phyloP scores from a whole-genome alignment of 768 basidiomycete genomes.

The Lactarius sanguifluus region DNA sequence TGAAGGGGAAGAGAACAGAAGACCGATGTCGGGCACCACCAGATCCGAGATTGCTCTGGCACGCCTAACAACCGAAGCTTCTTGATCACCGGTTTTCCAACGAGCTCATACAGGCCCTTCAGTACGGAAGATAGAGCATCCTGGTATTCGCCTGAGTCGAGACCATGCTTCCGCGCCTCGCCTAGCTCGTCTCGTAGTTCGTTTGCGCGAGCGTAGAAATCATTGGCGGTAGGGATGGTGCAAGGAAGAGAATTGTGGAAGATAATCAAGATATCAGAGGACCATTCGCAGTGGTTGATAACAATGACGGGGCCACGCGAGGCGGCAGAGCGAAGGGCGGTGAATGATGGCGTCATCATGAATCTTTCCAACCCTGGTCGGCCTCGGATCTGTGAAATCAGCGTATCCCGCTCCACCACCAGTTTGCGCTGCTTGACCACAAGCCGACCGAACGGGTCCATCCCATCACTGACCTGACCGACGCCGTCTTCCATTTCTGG shows the following conservation, averaged over 20 bases:
- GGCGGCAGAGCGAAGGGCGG: background rate
- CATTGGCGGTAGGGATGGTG: background rate
- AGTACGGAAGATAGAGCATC: too few species aligned
- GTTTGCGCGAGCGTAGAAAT: slow-evolving; percentile 3
- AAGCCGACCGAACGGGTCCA: background rate
- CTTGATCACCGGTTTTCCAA: too few species aligned
- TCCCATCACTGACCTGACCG: background rate
- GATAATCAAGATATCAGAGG: slow-evolving; percentile 8
- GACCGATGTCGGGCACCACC: too few species aligned
- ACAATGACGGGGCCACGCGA: slow-evolving; percentile 10
- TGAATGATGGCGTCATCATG: background rate
- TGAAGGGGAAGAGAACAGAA: too few species aligned
- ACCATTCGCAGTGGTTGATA: slow-evolving; percentile 6
- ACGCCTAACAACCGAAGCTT: too few species aligned
- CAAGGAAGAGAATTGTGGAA: background rate
- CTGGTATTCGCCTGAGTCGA: too few species aligned
- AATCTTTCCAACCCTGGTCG: slow-evolving; percentile 7
- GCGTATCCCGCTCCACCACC: background rate
- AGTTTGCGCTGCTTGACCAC: background rate
- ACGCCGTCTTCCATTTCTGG: background rate
- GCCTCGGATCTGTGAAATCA: background rate
- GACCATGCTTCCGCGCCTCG: too few species aligned
- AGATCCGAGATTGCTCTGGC: too few species aligned
- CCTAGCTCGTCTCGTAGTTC: too few species aligned
- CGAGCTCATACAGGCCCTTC: too few species aligned